Base-by-base conservation (phyloP, 176 grass and related monocot genomes). In the Eragrostis nindensis region DNA sequence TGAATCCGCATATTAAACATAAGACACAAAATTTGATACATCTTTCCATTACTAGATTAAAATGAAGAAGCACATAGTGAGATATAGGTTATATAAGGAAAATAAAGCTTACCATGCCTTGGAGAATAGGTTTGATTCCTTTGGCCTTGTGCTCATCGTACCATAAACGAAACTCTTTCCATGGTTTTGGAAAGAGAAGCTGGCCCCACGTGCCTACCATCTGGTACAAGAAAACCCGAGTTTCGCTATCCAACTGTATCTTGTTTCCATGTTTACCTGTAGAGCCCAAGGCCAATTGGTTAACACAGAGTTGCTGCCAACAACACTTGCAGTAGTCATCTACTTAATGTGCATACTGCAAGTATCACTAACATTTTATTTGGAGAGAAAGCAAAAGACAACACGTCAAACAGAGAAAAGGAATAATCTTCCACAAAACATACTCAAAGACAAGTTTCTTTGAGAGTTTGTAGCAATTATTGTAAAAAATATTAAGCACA, bases 191-290 rank as follows among this genome's bases (percentile, higher is more conserved):
- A 86, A 99, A 99, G 65, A 99, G 87, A 93, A 99, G 90, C 71
- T 99, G 96, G 46, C 92, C 96, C 96, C 96, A 99, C 39, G 96
- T 99, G 75, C 96, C 96, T 46, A 99, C 96, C 90, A 99, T 91
- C 79, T 99, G 96, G 82, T 99, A 99, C 77, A 99, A 91, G 86
- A 99, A 86, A 84, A 99, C 69, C n/a, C 15, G 82, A 40, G 86
- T 87, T 83, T 90, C 92, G 39, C 84, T 80, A 45, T 89, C 82
- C 88, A 95, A 67, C 74, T 91, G 67, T 85, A 99, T 74, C 82
- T 90, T 99, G 80, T 99, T 99, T 83, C 96, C 92, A 88, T 91
- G 90, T 78, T 95, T 95, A 87, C 96, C 96, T 95, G 73, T 87
- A 86, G 57, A 90, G 36, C 78, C 54, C 29, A 70, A 85, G 9